Percentiles rank a stretch among this genome's conserved stretches.
phyloP scores from a whole-genome alignment of 306 rosid genomes.

The Canavalia ensiformis region DNA sequence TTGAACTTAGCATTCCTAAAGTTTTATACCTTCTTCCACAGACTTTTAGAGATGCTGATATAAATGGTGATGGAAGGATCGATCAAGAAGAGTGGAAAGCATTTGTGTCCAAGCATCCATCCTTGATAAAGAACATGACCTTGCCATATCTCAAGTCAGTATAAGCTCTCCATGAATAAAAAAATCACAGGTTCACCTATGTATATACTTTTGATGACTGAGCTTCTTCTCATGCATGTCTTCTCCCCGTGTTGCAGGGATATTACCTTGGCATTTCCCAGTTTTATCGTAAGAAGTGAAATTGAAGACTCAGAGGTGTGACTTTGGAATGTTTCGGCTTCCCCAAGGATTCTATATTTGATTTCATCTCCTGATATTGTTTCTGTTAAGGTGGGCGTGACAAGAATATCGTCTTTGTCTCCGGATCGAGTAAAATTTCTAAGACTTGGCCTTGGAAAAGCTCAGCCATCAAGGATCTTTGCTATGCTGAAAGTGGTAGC shows the following conservation, averaged over 20 bases:
- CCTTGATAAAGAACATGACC: slow-evolving; percentile 90
- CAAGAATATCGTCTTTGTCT: neutral
- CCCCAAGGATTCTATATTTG: slow-evolving; percentile 16
- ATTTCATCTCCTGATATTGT: slow-evolving; percentile 19
- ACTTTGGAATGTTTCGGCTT: slow-evolving; percentile 25
- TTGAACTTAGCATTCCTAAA: slow-evolving; percentile 17
- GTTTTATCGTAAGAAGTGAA: slow-evolving; percentile 71
- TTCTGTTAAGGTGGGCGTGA: slow-evolving; percentile 21
- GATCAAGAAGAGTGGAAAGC: slow-evolving; percentile 96
- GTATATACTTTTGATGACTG: neutral
- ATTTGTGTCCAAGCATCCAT: slow-evolving; percentile 77
- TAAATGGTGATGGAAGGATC: slow-evolving; percentile 83
- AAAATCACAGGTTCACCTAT: neutral
- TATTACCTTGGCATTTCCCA: slow-evolving; percentile 82
- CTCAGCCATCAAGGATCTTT: slow-evolving; percentile 17
- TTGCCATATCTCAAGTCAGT: slow-evolving; percentile 83
- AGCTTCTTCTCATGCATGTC: slow-evolving; percentile 24
- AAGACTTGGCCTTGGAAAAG: slow-evolving; percentile 15
- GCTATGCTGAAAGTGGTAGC: neutral
- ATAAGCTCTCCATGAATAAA: slow-evolving; percentile 21
- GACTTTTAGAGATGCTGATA: slow-evolving; percentile 85
- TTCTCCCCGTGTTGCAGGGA: slow-evolving; percentile 65
- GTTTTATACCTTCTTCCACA: slow-evolving; percentile 45
- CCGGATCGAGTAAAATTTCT: neutral
- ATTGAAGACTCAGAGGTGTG: slow-evolving; percentile 67